Evolutionary conservation across 139 green algal species (phyloP).

Genomic region (Yamagishiella unicocca): DNA sequence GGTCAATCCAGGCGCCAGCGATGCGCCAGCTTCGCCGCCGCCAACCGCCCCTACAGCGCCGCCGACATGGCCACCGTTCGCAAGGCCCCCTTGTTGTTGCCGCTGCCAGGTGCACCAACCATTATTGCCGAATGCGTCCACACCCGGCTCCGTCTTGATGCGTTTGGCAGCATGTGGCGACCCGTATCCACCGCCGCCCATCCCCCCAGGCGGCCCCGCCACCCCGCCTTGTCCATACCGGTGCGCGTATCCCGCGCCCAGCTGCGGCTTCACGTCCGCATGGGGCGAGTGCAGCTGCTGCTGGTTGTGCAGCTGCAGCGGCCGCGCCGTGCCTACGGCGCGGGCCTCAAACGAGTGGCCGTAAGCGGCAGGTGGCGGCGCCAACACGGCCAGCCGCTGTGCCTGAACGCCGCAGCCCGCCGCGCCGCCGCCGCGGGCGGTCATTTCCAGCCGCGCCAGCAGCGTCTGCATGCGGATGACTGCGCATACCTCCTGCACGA

Average conservation of each 20-base stretch:
- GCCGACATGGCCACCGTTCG: not conserved
- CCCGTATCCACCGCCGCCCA: not conserved
- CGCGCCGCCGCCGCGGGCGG: not conserved
- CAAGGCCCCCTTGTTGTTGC: not conserved
- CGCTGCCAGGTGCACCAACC: not conserved
- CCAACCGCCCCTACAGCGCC: not conserved
- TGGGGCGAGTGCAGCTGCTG: not conserved
- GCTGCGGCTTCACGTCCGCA: not conserved
- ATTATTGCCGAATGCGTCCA: not conserved
- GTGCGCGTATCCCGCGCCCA: not conserved
- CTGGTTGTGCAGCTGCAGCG: not conserved
- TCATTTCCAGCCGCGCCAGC: constrained; percentile 52
- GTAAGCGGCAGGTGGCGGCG: not conserved
- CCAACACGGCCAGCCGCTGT: not conserved
- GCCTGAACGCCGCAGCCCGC: not conserved
- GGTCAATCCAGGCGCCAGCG: not conserved
- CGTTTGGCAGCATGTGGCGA: not conserved
- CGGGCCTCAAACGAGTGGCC: too few species aligned
- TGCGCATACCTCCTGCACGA: constrained; percentile 45
- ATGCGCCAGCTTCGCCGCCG: not conserved
- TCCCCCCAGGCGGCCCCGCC: not conserved
- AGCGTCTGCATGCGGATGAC: constrained; percentile 54
- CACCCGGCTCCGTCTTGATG: not conserved
- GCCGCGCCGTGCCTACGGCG: not conserved
- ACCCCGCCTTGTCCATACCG: not conserved